phyloP scores from a whole-genome alignment of 768 basidiomycete genomes.

The Tricholoma terreum region DNA sequence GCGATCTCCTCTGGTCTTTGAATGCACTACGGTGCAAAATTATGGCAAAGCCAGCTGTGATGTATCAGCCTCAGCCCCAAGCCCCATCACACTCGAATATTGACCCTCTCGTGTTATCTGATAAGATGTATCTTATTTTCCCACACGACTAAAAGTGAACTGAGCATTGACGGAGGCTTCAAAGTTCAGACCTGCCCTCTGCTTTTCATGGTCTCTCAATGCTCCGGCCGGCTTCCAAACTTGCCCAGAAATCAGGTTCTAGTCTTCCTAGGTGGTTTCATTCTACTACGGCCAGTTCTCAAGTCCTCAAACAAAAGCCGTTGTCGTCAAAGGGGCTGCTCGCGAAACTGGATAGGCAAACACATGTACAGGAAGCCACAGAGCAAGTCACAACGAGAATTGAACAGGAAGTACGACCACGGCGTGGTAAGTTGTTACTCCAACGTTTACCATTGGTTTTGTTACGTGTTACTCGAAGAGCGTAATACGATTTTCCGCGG shows the following conservation, averaged over 20 bases:
- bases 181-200: background rate
- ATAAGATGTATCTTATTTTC: background rate
- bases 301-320: constrained; percentile 19
- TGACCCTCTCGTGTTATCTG: no score
- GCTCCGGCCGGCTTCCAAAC: constrained; percentile 17
- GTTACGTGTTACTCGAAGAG: background rate
- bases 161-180: background rate
- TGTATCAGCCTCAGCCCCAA: no score
- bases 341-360: background rate
- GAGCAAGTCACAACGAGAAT: constrained; percentile 2
- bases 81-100: no score
- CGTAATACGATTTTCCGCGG: no score
- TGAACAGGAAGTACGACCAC: constrained; percentile 1
- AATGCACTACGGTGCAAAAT: no score
- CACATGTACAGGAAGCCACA: constrained; percentile 1
- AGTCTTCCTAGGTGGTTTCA: constrained; percentile 31
- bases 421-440: constrained; percentile 9
- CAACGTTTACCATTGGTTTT: background rate
- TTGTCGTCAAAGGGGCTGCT: background rate
- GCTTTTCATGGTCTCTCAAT: constrained; percentile 21
- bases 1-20: no score
- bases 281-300: constrained; percentile 19
- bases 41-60: no score
- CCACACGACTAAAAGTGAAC: background rate
- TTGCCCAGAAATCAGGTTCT: constrained; percentile 23